phyloP scores from a whole-genome alignment of 345 rosid genomes.

The Aquilaria sinensis region DNA sequence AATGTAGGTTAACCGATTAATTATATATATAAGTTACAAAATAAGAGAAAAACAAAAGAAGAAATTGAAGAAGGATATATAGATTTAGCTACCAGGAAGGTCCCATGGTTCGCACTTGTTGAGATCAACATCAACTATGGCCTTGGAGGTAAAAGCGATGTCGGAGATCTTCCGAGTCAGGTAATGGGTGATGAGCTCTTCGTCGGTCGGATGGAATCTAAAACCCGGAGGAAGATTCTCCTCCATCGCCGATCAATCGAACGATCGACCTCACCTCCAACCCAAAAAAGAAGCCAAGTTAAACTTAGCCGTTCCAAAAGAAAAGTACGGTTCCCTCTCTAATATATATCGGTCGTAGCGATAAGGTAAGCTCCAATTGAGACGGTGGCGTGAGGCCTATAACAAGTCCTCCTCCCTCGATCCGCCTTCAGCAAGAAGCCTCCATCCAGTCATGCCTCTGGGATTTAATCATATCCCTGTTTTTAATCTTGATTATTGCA shows the following conservation, averaged over 20 bases:
- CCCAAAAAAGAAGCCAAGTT: background rate
- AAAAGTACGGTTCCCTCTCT: slow-evolving; percentile 7
- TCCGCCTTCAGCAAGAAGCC: slow-evolving; percentile 50
- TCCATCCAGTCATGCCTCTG: slow-evolving; percentile 15
- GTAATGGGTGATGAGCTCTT: slow-evolving; percentile 86
- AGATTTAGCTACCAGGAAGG: slow-evolving; percentile 61
- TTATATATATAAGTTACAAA: too few species aligned
- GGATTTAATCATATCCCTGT: slow-evolving; percentile 4
- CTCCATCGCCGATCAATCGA: slow-evolving; percentile 32
- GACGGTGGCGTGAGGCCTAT: slow-evolving; percentile 12
- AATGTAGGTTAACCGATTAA: too few species aligned
- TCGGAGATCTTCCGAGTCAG: slow-evolving; percentile 65
- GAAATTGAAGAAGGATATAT: background rate
- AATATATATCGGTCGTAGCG: slow-evolving; percentile 1
- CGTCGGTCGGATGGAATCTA: slow-evolving; percentile 97
- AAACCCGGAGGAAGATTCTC: slow-evolving; percentile 95
- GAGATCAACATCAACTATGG: slow-evolving; percentile 91
- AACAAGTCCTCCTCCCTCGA: background rate
- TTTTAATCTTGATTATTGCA: slow-evolving; percentile 48
- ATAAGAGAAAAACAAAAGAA: background rate
- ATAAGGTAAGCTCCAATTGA: background rate
- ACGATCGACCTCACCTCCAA: background rate
- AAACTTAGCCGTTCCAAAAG: background rate
- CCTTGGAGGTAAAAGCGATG: slow-evolving; percentile 58
- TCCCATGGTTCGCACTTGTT: slow-evolving; percentile 99